Conservation (phyloP, 345 rosid species). For the Gossypium ekmanianum region DNA sequence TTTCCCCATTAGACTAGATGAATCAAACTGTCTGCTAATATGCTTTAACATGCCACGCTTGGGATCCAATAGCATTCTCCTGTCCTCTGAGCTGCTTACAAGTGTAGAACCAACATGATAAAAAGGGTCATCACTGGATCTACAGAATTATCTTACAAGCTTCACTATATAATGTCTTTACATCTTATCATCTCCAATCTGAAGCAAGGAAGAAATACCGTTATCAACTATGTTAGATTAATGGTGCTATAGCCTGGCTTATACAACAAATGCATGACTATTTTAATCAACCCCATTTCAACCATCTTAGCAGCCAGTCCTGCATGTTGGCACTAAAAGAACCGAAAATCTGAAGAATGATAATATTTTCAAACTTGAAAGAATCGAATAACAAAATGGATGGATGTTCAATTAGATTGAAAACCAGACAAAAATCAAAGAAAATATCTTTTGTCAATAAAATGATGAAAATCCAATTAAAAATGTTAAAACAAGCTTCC, state of each 20-base stretch:
- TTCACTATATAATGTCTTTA: slow-evolving; percentile 72
- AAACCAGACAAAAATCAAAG: no score
- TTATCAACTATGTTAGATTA: slow-evolving; percentile 76
- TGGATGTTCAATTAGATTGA: no score
- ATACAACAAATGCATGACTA: slow-evolving; percentile 65
- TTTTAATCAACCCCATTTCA: slow-evolving; percentile 50
- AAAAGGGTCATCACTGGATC: slow-evolving; percentile 77
- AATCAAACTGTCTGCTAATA: slow-evolving; percentile 51
- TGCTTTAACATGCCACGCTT: no score
- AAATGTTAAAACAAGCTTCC: no score
- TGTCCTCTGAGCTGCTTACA: slow-evolving; percentile 76
- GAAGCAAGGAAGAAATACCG: slow-evolving; percentile 72
- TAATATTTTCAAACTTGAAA: no score
- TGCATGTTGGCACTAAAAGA: slow-evolving; percentile 56
- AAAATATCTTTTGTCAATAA: no score
- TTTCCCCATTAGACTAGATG: slow-evolving; percentile 56
- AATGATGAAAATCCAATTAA: no score
- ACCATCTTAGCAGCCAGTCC: slow-evolving; percentile 64
- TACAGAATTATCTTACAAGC: slow-evolving; percentile 88
- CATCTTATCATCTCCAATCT: slow-evolving; percentile 71
- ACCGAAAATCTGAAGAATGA: no score
- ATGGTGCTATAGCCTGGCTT: no score
- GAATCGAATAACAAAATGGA: no score
- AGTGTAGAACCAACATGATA: slow-evolving; percentile 82
- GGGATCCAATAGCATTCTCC: slow-evolving; percentile 72